These are phyloP conservation scores for Harringtonia lauricola DNA, from an alignment of 2,329 filamentous ascomycete species.

Conservation along the genomic window DNA sequence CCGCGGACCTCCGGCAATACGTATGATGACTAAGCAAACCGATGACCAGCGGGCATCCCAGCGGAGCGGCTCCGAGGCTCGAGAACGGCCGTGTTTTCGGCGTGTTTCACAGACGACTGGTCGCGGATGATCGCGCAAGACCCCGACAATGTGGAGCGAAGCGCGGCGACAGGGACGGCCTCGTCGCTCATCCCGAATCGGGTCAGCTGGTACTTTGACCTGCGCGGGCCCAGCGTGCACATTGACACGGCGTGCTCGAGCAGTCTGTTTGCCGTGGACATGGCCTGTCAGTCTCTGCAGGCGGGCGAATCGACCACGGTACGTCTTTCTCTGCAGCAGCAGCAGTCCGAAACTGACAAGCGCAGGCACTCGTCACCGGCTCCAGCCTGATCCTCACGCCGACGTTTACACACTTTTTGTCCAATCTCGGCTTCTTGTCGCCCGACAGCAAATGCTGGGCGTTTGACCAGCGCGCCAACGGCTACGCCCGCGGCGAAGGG, in stretches of 20 bases:
- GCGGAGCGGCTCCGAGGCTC: too few species aligned
- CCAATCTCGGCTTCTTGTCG: too few species aligned
- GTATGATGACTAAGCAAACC: too few species aligned
- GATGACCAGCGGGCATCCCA: too few species aligned
- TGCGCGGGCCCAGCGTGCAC: slow-evolving; percentile 27
- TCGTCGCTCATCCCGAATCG: slow-evolving; percentile 26
- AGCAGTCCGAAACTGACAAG: too few species aligned
- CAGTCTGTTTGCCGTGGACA: slow-evolving; percentile 27
- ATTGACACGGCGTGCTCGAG: slow-evolving; percentile 34
- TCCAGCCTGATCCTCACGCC: background rate
- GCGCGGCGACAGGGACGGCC: slow-evolving; percentile 18
- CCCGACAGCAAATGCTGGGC: slow-evolving; percentile 9
- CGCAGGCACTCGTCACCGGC: slow-evolving; percentile 3
- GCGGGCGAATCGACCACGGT: slow-evolving; percentile 6
- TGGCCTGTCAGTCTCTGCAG: slow-evolving; percentile 20
- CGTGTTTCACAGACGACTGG: too few species aligned
- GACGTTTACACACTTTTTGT: background rate
- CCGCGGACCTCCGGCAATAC: too few species aligned
- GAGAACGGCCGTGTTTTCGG: too few species aligned
- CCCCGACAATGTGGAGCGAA: slow-evolving; percentile 15
- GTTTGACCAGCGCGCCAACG: slow-evolving; percentile 30
- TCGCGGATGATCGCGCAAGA: slow-evolving; percentile 5
- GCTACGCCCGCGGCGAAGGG: slow-evolving; percentile 39
- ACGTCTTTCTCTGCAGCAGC: too few species aligned
- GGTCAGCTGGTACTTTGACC: slow-evolving; percentile 28